Evolutionary conservation across 75 land plant species (phyloP).

Genomic region (Gnetum montanum): DNA sequence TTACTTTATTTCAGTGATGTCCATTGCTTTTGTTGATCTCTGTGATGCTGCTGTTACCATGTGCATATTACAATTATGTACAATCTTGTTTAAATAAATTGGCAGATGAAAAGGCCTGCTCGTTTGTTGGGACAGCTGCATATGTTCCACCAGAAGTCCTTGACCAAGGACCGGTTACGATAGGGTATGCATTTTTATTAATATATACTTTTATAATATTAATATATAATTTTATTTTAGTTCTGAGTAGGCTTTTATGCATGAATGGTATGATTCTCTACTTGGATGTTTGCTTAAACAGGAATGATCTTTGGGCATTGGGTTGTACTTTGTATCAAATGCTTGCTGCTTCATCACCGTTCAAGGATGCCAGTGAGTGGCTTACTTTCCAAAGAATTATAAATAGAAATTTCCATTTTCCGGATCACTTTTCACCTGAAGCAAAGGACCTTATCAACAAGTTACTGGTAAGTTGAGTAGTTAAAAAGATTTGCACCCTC

Average conservation of each 20-base stretch:
- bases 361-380: conserved; percentile 98
- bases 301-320: conserved; percentile 97
- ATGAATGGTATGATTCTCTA: background rate
- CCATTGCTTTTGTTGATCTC: too few species aligned
- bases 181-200: conserved; percentile 50
- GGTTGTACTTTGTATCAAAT: conserved; percentile 97
- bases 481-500: background rate
- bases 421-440: conserved; percentile 68
- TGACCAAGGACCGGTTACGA: conserved; percentile 70
- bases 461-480: conserved; percentile 59
- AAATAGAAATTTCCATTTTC: conserved; percentile 76
- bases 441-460: conserved; percentile 80
- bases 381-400: conserved; percentile 93
- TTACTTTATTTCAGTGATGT: too few species aligned
- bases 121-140: conserved; percentile 98
- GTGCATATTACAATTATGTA: too few species aligned
- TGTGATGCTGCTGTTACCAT: too few species aligned
- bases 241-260: background rate
- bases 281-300: too few species aligned
- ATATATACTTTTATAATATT: too few species aligned
- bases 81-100: too few species aligned
- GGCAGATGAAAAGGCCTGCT: conserved; percentile 84
- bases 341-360: conserved; percentile 97
- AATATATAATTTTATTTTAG: background rate
- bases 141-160: conserved; percentile 98